Base-by-base conservation (phyloP, 1,139 yeast species). In the Sporopachydermia cereana region DNA sequence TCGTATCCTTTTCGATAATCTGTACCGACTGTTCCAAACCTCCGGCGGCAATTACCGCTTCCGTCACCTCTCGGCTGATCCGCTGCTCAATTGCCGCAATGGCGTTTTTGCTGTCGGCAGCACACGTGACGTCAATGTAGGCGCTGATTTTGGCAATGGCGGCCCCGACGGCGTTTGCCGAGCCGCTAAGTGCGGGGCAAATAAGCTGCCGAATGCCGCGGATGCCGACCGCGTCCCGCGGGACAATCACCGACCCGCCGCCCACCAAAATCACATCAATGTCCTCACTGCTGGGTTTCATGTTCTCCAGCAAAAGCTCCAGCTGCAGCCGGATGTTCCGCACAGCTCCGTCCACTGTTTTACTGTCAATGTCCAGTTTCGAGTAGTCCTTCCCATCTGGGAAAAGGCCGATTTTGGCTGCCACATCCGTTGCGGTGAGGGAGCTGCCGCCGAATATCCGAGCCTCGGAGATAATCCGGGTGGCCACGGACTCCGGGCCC, bases 141-240 rank as follows among this genome's bases (percentile, higher is more conserved):
- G 62, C 59, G 24, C 69, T 62, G 17, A 68, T 54, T 47, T 66
- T 67, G 3, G 70, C 70, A 49, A 68, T 55, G 4, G 72, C 72
- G n/a, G 73, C 72, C 43, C 73, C 73, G 43, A 68, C 67, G 9
- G 73, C 73, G 54, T 68, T 68, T 4, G 71, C 72, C 22, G 68
- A 68, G 41, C 63, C 64, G 49, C 53, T 66, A 49, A 49, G 67
- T 27, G 64, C 62, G 1, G 72, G 72, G 42, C 66, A 56, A 46
- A 63, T 49, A 2, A 68, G 70, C 41, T 60, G 56, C 4, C 67
- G 61, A 3, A 70, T 71, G n/a, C 72, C 72, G 21, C 55, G 57
- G 21, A 68, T 51, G 12, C 30, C 30, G n/a, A n/a, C n/a, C 12
- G 14, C n/a, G 17, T 52, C 50, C 14, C 50, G 44, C 9, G 72